A percentile compares a stretch with the other conserved stretches of the same genome.
Conservation (phyloP, 331 rosid genomes). For the Acacia concinna region DNA sequence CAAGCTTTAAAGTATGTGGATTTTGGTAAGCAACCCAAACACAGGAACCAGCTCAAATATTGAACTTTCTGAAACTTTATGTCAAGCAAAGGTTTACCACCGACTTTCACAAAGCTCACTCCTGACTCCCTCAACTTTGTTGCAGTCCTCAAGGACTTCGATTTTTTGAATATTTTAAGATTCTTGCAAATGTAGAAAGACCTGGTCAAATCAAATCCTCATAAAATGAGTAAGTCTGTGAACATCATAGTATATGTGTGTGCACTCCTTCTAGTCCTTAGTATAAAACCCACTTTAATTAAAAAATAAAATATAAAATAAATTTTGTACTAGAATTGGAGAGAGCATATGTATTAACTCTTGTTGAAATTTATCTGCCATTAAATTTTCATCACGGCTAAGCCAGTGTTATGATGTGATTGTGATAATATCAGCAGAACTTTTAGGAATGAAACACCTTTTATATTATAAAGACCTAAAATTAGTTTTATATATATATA, state of each 20-base stretch:
- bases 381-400: too few species aligned
- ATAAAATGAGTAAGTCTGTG: background rate
- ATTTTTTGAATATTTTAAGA: background rate
- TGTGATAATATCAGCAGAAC: background rate
- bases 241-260: too few species aligned
- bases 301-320: too few species aligned
- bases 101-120: constrained; percentile 31
- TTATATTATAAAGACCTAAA: too few species aligned
- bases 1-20: constrained; percentile 32
- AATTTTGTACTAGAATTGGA: too few species aligned
- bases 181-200: constrained; percentile 26
- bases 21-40: constrained; percentile 36
- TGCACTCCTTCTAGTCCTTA: too few species aligned
- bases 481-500: background rate
- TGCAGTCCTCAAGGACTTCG: constrained; percentile 24
- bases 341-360: too few species aligned
- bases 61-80: constrained; percentile 25
- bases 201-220: background rate
- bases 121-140: constrained; percentile 28
- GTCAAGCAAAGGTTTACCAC: constrained; percentile 10
- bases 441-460: background rate
- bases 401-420: too few species aligned
- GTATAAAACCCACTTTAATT: too few species aligned
- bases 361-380: too few species aligned
- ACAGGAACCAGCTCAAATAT: constrained; percentile 36